Conservation (phyloP, 1,284 basidiomycete genomes). For the Fomitopsis betulina region DNA sequence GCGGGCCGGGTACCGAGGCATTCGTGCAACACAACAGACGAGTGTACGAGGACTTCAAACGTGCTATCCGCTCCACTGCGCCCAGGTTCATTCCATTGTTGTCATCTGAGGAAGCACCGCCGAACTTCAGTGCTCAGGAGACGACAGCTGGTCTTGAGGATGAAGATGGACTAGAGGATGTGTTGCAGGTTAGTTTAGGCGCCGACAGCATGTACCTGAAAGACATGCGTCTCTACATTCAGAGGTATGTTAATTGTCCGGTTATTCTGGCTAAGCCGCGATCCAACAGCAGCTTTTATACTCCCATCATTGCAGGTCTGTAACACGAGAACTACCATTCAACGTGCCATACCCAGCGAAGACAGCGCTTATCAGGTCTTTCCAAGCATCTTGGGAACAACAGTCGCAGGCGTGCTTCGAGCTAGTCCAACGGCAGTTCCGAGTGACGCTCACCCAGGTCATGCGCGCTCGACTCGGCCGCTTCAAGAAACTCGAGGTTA, state of each 20-base stretch:
- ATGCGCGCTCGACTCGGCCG: conserved; percentile 26
- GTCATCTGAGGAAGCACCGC: not conserved
- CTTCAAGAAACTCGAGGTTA: conserved; percentile 24
- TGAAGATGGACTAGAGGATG: not conserved
- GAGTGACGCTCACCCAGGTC: conserved; percentile 17
- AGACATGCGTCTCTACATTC: conserved; percentile 17
- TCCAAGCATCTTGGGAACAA: conserved; percentile 35
- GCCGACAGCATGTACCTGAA: conserved; percentile 13
- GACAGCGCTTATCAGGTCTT: conserved; percentile 34
- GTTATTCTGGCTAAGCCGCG: not conserved
- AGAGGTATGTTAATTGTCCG: conserved; percentile 10
- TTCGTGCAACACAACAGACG: not conserved
- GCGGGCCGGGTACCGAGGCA: not conserved
- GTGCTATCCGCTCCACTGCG: conserved; percentile 21
- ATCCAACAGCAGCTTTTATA: not conserved
- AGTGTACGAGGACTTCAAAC: not conserved
- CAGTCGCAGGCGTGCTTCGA: conserved; percentile 37
- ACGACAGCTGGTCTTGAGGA: conserved; percentile 3
- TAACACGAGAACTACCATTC: conserved; percentile 46
- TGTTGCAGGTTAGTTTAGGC: not conserved
- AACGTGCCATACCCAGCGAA: conserved; percentile 49
- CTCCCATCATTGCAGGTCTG: conserved; percentile 34
- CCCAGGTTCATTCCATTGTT: conserved; percentile 31
- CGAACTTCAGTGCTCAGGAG: not conserved
- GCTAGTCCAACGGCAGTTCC: conserved; percentile 26